Percentiles rank a stretch among this genome's conserved stretches.
phyloP scores from a whole-genome alignment of 2,329 filamentous ascomycete genomes.

The Aspergillus pseudoviridinutans region DNA sequence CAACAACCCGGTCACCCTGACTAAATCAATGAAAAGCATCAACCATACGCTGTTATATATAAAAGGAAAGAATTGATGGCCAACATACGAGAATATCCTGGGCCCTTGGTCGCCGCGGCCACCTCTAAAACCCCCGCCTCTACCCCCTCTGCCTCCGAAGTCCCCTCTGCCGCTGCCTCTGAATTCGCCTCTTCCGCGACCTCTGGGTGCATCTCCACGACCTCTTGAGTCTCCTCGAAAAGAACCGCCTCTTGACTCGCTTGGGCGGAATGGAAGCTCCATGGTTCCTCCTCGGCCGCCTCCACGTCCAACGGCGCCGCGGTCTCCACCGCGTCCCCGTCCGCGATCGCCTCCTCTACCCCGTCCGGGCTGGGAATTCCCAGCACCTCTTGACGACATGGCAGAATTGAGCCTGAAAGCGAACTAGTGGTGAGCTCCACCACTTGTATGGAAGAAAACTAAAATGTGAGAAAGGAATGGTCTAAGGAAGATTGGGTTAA shows the following conservation, averaged over 20 bases:
- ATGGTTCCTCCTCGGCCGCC: constrained; percentile 22
- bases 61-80: background rate
- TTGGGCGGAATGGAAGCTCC: constrained; percentile 21
- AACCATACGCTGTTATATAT: background rate
- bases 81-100: constrained; percentile 29
- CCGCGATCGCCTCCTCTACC: constrained; percentile 13
- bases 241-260: constrained; percentile 5
- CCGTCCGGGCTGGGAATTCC: constrained; percentile 10
- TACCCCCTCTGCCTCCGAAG: constrained; percentile 2
- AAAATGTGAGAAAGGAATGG: background rate
- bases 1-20: constrained; percentile 15
- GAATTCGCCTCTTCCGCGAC: constrained; percentile 9
- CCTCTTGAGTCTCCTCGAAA: constrained; percentile 12
- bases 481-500: background rate
- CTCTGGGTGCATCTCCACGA: constrained; percentile 17
- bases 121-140: constrained; percentile 9
- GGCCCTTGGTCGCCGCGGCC: constrained; percentile 17
- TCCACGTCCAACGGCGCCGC: constrained; percentile 20
- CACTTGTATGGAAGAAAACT: background rate
- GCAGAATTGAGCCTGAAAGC: background rate
- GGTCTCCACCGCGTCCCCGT: constrained; percentile 17
- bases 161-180: background rate
- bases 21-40: constrained; percentile 10
- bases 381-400: constrained; percentile 16
- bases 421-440: background rate